Conservation (phyloP, 345 rosid genomes). For the Salix koriyanagi region DNA sequence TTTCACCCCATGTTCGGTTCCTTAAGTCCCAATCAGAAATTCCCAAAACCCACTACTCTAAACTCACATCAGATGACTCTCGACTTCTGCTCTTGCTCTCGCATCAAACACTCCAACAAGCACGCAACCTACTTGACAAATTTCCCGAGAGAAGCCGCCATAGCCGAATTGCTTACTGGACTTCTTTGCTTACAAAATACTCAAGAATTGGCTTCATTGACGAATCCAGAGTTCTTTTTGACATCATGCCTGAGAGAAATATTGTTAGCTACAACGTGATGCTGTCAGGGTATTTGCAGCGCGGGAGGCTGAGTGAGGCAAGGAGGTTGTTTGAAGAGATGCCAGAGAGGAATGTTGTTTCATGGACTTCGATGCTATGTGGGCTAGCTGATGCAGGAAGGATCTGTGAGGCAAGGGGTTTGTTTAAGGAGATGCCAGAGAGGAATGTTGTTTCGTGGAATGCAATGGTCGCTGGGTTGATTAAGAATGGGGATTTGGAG, state of each 20-base stretch:
- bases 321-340: constrained; percentile 41
- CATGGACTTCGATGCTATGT: constrained; percentile 58
- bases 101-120: constrained; percentile 29
- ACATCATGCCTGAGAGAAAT: constrained; percentile 48
- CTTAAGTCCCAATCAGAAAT: constrained; percentile 11
- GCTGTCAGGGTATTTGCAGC: constrained; percentile 46
- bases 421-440: constrained; percentile 61
- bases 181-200: constrained; percentile 48
- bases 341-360: constrained; percentile 56
- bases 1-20: constrained; percentile 4
- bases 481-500: constrained; percentile 44
- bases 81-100: constrained; percentile 33
- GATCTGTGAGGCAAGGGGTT: constrained; percentile 36
- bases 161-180: constrained; percentile 42
- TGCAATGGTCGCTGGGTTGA: constrained; percentile 48
- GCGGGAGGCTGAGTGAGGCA: constrained; percentile 44
- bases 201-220: constrained; percentile 43
- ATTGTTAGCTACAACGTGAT: constrained; percentile 56
- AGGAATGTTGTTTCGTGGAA: constrained; percentile 68
- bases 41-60: constrained; percentile 8
- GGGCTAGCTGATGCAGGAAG: constrained; percentile 44
- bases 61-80: constrained; percentile 33
- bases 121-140: constrained; percentile 51
- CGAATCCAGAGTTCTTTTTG: constrained; percentile 50
- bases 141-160: constrained; percentile 37